These are phyloP conservation scores for Lyophyllum atratum DNA, from an alignment of 768 basidiomycete genomes.

Conservation along the genomic window DNA sequence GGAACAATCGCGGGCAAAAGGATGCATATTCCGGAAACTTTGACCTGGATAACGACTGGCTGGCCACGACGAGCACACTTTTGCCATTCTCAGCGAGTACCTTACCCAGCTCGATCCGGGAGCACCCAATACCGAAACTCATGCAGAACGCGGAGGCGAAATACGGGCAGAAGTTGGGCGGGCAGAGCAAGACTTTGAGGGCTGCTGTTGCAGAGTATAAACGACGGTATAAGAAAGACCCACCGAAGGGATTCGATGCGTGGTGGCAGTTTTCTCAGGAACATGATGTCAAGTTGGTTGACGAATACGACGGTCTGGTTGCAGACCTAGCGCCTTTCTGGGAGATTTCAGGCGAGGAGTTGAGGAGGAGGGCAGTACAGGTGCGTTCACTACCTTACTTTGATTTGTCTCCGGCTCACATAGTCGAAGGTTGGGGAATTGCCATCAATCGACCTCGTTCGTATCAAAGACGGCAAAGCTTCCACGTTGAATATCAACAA, in stretches of 20 bases:
- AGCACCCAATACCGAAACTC: slow-evolving; percentile 83
- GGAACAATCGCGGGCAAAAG: slow-evolving; percentile 28
- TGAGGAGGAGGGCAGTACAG: slow-evolving; percentile 62
- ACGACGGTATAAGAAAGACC: slow-evolving; percentile 71
- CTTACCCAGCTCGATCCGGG: slow-evolving; percentile 12
- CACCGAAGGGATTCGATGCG: slow-evolving; percentile 87
- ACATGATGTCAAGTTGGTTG: slow-evolving; percentile 76
- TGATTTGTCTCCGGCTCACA: not conserved
- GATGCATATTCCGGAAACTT: slow-evolving; percentile 14
- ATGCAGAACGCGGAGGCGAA: slow-evolving; percentile 82
- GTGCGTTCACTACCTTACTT: slow-evolving; percentile 33
- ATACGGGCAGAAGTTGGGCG: slow-evolving; percentile 63
- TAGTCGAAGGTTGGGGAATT: slow-evolving; percentile 63
- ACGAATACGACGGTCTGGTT: slow-evolving; percentile 86
- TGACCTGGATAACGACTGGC: slow-evolving; percentile 18
- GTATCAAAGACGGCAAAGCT: slow-evolving; percentile 66
- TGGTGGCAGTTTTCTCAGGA: slow-evolving; percentile 85
- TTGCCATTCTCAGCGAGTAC: slow-evolving; percentile 16
- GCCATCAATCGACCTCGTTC: slow-evolving; percentile 86
- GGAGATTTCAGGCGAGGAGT: slow-evolving; percentile 68
- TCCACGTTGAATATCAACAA: slow-evolving; percentile 59
- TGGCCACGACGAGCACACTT: slow-evolving; percentile 17
- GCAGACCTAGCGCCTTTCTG: slow-evolving; percentile 87
- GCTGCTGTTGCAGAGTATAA: slow-evolving; percentile 84
- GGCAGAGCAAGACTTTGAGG: slow-evolving; percentile 79